Base-by-base conservation (phyloP, 768 basidiomycete genomes). In the Exsudoporus frostii region DNA sequence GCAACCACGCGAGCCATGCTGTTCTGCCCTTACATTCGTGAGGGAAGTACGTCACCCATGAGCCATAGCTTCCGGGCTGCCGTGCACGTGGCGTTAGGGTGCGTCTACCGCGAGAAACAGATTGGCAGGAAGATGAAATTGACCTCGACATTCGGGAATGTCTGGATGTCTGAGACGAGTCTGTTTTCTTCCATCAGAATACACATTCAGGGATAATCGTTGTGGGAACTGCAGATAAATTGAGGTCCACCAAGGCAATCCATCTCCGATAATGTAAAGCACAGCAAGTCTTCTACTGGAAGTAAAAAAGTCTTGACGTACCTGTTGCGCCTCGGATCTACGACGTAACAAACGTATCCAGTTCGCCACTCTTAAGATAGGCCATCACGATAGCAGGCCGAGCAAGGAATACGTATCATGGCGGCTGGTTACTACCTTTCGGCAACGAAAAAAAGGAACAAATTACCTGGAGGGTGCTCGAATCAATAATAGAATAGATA, bases 1-100 rank as follows among this genome's bases (percentile, higher is more conserved):
- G 51, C 42, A 55, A 22, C 51, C 60, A 65, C 63, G 63, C 39
- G 59, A 43, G 36, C 52, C 60, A 55, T 58, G 45, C 58, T 65
- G 58, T 53, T 37, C 43, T 20, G 33, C 36, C 13, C 32, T 52
- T 56, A 56, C 60, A 22, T 29, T 39, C 38, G 19, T 17, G 5
- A 24, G 10, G n/a, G 6, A 13, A 10, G 20, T 61, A 52, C 47
- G 47, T 56, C 47, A 48, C n/a, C 13, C 15, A 2, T 30, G 11
- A 34, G 14, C 40, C 20, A 7, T 45, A 29, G 20, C n/a, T 20
- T 27, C 25, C 15, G 7, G 29, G 7, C 17, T 39, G 17, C 29
- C 25, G 27, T 32, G 24, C 46, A 49, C 43, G 36, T 47, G 50
- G 49, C 10, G 29, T 30, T 36, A 55, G 42, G 36, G 58, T 38